Base-by-base conservation (phyloP, 2,329 filamentous ascomycete genomes). In the Botrytis elliptica region DNA sequence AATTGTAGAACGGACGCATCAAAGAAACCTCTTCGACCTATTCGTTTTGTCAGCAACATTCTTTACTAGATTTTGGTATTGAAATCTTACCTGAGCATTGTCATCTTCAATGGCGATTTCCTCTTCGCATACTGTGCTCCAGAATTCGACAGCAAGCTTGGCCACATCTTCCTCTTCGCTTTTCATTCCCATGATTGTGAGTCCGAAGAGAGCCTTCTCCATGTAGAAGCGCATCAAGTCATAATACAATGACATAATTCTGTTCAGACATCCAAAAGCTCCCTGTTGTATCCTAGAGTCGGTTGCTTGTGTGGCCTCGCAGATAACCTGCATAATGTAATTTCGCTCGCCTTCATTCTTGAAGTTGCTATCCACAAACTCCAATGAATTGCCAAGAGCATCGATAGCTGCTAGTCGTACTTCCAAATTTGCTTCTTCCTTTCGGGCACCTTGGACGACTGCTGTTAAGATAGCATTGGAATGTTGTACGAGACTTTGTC, bases 201-300 rank as follows among this genome's bases (percentile, higher is more conserved):
- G 88, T 74, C 96, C 96, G 80, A 99, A 99, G 62, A 99, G 88
- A 52, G 96, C 96, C 89, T 98, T 98, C 88, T 99, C 96, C 96
- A 99, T 99, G 86, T 99, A 99, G 85, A 98, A 99, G 80, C 95
- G 92, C 96, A 99, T 99, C 86, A 98, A 97, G 81, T 99, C 96
- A 83, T 99, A 99, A 88, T 99, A 99, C 76, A 98, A 89, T 75
- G 89, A 93, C 96, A 99, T 99, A 84, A 99, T 98, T 81, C 96
- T 91, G 88, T 99, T 99, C 78, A 99, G 86, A 83, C 96, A 98
- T 79, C 96, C 96, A 82, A 98, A 99, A 62, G 96, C 93, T 75
- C 94, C 95, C 82, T 97, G 94, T 84, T 98, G 95, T 83, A 99
- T 97, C 81, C 94, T 90, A 74, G 89, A 89, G 83, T 99, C 96